A percentile compares a stretch with the other conserved stretches of the same genome.
These are phyloP conservation scores for Bacidia gigantensis DNA, from an alignment of 495 filamentous ascomycete species.

Conservation along the genomic window DNA sequence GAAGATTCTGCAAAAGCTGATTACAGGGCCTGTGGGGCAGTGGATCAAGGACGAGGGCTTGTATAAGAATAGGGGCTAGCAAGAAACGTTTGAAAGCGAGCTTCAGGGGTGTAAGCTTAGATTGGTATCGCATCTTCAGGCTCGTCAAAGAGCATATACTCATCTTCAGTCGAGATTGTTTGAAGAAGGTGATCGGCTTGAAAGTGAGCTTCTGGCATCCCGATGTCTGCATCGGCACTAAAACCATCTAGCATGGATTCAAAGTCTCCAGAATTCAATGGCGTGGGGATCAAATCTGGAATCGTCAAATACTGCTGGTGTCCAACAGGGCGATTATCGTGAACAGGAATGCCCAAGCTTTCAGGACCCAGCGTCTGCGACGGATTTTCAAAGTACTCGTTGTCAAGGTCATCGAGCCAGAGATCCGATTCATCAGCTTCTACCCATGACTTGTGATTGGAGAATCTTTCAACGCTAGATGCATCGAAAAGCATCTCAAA, in stretches of 20 bases:
- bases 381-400: too few relatives aligned
- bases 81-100: background rate
- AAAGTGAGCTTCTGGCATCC: background rate
- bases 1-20: slow-evolving; percentile 43
- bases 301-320: too few relatives aligned
- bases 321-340: too few relatives aligned
- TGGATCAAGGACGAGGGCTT: slow-evolving; percentile 37
- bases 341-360: too few relatives aligned
- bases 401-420: background rate
- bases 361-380: too few relatives aligned
- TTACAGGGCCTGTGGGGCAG: slow-evolving; percentile 45
- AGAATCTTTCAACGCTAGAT: background rate
- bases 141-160: background rate
- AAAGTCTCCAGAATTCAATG: background rate
- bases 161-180: too few relatives aligned
- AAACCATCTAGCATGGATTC: background rate
- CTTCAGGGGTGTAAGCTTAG: too few relatives aligned
- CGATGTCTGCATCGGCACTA: background rate
- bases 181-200: too few relatives aligned
- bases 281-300: background rate
- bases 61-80: slow-evolving; percentile 19
- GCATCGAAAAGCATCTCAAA: background rate
- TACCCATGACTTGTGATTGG: background rate
- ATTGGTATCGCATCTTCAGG: too few relatives aligned
- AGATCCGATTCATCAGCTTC: background rate